phyloP scores from a whole-genome alignment of 352 stramenopile genomes.

The Phytopythium mirpurense region DNA sequence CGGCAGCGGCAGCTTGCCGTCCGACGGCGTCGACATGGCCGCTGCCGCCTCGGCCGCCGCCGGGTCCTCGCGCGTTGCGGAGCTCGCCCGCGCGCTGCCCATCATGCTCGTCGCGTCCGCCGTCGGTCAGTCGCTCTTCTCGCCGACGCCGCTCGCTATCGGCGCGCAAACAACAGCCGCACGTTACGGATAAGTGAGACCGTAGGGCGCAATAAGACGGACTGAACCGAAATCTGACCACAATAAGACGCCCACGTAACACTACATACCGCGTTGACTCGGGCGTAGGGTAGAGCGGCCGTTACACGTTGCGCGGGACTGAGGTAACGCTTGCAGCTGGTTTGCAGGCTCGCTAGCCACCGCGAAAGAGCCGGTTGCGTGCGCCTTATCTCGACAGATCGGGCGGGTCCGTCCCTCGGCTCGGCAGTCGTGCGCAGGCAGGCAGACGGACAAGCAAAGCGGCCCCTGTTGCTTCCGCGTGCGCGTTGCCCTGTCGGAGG shows the following conservation, averaged over 20 bases:
- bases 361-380: neutral
- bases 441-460: neutral
- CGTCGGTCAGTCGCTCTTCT: too few species aligned
- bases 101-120: too few species aligned
- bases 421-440: too few species aligned
- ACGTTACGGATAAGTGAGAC: too few species aligned
- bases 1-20: constrained; percentile 48
- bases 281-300: neutral
- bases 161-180: too few species aligned
- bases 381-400: neutral
- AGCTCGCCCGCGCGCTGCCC: too few species aligned
- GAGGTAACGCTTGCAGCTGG: neutral
- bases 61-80: neutral
- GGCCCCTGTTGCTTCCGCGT: too few species aligned
- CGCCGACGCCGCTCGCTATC: too few species aligned
- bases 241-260: neutral
- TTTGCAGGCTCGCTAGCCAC: neutral
- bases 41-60: neutral
- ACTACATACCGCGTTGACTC: neutral
- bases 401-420: too few species aligned
- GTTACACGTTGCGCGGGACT: neutral
- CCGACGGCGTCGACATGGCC: constrained; percentile 1
- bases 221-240: neutral
- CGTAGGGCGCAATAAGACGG: too few species aligned
- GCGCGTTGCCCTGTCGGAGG: too few species aligned